Percentiles rank a stretch among this genome's conserved stretches.
These are phyloP conservation scores for Biscogniauxia mediterranea DNA, from an alignment of 2,329 filamentous ascomycete species.

Conservation along the genomic window DNA sequence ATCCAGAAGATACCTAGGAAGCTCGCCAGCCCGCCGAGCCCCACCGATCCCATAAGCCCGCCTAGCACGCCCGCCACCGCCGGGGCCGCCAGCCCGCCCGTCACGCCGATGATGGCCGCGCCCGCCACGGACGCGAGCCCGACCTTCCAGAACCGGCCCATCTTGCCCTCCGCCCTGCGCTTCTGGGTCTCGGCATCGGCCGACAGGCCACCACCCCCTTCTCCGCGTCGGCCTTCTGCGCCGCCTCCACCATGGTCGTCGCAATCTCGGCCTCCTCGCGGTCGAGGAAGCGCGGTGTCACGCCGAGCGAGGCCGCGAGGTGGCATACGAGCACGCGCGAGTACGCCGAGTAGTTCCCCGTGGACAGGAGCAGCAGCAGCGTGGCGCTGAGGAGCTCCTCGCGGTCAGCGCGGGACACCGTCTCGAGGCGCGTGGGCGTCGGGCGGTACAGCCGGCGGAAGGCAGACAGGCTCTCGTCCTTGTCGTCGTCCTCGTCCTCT, in stretches of 20 bases:
- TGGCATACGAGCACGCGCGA: constrained; percentile 68
- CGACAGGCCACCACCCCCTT: constrained; percentile 55
- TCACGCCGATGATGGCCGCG: constrained; percentile 86
- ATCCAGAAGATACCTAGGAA: constrained; percentile 85
- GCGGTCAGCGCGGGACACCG: constrained; percentile 57
- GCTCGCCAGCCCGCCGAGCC: constrained; percentile 79
- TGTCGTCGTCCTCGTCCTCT: constrained; percentile 1
- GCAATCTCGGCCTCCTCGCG: constrained; percentile 74
- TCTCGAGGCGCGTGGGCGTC: constrained; percentile 52
- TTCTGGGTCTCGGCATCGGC: constrained; percentile 76
- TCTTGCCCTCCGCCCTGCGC: constrained; percentile 67
- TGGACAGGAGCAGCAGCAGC: constrained; percentile 67
- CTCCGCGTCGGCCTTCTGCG: constrained; percentile 45
- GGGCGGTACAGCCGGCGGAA: constrained; percentile 54
- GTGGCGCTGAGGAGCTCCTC: constrained; percentile 66
- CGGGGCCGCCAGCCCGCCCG: constrained; percentile 85
- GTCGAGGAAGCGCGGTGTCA: constrained; percentile 62
- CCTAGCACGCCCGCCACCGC: constrained; percentile 84
- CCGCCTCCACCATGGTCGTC: constrained; percentile 68
- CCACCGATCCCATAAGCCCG: constrained; percentile 79
- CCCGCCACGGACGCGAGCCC: constrained; percentile 85
- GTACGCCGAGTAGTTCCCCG: constrained; percentile 73
- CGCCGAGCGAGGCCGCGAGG: constrained; percentile 63
- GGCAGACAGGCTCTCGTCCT: constrained; percentile 32
- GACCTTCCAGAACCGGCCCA: constrained; percentile 81